Base-by-base conservation (phyloP, 768 basidiomycete genomes). In the Saitozyma sp. region DNA sequence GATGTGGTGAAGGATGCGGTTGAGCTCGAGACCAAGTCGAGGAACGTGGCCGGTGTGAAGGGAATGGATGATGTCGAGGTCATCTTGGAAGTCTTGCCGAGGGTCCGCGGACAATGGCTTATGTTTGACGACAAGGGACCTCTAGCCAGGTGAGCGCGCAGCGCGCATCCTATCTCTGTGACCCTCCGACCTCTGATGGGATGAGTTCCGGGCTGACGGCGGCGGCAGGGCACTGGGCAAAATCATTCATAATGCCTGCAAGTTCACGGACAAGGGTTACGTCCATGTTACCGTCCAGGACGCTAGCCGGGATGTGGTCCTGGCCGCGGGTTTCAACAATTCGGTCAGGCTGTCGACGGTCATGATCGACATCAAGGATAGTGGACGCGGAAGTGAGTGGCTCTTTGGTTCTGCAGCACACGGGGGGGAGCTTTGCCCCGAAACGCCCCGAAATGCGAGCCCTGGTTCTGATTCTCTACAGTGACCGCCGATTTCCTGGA, bases 281-380 rank as follows among this genome's bases (percentile, higher is more conserved):
- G 66, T 78, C 16, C 69, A 73, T 49, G 64, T 78, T 38, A 68
- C 74, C 1, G 72, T 75, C 8, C 71, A 78, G 48, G 77, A 78
- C 56, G 45, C 45, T 17, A 46, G 75, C 8, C 54, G 72, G 13
- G 64, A 74, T 39, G 66, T 67, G 1, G 66, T 64, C 13, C 50
- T 75, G 8, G 73, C 75, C 1, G 66, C 65, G 8, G 77, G 75
- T 6, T 75, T 71, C 57, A 70, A 75, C 38, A 73, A 73, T 40
- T 67, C 67, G 10, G 64, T 76, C 50, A 63, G 66, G 20, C 56
- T 69, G 11, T 72, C 75, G 1, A 72, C 62, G 5, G 62, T 76
- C 3, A 65, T 70, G 11, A 74, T 78, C 48, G 72, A 68, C 38
- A 69, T 78, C 59, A 65, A 70, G 42, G 77, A 78, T 54, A 70